phyloP scores from a whole-genome alignment of 352 stramenopile species.

The Phytophthora idaei region DNA sequence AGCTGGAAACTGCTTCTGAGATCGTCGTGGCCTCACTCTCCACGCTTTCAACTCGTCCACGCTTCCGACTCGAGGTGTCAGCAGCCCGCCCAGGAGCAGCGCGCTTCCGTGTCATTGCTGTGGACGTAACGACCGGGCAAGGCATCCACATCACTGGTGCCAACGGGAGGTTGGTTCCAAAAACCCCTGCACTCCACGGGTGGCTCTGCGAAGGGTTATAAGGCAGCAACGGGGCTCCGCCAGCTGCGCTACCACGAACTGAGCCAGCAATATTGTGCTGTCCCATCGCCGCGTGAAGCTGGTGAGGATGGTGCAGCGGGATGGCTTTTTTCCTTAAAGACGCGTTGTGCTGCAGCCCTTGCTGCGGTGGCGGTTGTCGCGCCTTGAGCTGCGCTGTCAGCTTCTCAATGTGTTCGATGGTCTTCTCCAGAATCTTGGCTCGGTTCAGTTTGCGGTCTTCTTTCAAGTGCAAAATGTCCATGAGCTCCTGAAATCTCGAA shows the following conservation, averaged over 20 bases:
- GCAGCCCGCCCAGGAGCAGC: conserved; percentile 11
- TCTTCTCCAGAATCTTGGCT: conserved; percentile 71
- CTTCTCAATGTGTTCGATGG: conserved; percentile 66
- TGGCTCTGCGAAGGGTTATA: conserved; percentile 29
- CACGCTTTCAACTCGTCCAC: conserved; percentile 20
- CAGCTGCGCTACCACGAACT: background rate
- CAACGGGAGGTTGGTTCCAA: conserved; percentile 29
- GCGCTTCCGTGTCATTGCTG: conserved; percentile 23
- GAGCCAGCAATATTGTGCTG: conserved; percentile 2
- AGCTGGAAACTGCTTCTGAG: conserved; percentile 15
- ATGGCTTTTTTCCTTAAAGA: conserved; percentile 15
- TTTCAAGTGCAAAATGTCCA: conserved; percentile 61
- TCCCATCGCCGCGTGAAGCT: conserved; percentile 20
- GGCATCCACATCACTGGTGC: conserved; percentile 50
- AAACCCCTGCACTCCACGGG: conserved; percentile 23
- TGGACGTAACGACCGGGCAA: conserved; percentile 37
- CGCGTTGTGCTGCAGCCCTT: conserved; percentile 1
- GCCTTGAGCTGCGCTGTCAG: conserved; percentile 48
- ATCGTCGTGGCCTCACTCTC: conserved; percentile 15
- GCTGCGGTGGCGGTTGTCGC: conserved; percentile 5
- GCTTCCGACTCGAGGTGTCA: conserved; percentile 19
- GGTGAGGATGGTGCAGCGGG: conserved; percentile 12
- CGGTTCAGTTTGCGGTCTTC: conserved; percentile 72
- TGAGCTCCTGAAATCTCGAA: conserved; percentile 68
- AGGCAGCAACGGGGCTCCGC: conserved; percentile 23